Conservation (phyloP, 2,329 filamentous ascomycete species). For the Calonectria pseudoreteaudii region DNA sequence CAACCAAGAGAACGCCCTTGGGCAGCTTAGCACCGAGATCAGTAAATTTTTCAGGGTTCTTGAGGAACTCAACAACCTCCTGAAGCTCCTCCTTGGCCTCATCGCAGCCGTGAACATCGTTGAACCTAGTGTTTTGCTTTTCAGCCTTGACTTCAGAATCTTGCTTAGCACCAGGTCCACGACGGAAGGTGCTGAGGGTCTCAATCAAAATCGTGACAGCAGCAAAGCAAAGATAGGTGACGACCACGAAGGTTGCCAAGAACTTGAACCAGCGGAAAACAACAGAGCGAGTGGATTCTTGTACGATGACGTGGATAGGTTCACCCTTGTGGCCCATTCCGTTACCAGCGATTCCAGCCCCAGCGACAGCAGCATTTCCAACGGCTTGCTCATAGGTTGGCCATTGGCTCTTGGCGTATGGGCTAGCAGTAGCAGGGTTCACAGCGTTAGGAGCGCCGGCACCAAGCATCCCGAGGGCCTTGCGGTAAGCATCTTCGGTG, state of each 20-base stretch:
- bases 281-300: conserved; percentile 83
- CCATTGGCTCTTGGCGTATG: conserved; percentile 44
- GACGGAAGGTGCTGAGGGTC: conserved; percentile 81
- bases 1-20: conserved; percentile 94
- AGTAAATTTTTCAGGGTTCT: conserved; percentile 92
- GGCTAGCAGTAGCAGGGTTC: conserved; percentile 33
- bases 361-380: conserved; percentile 43
- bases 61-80: conserved; percentile 95
- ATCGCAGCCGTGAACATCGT: conserved; percentile 95
- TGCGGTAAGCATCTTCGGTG: conserved; percentile 83
- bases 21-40: conserved; percentile 95
- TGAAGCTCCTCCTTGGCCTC: conserved; percentile 98
- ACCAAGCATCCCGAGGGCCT: conserved; percentile 68
- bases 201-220: conserved; percentile 87
- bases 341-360: conserved; percentile 35
- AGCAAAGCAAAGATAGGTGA: conserved; percentile 83
- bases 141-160: conserved; percentile 92
- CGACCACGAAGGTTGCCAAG: conserved; percentile 79
- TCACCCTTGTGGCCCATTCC: conserved; percentile 78
- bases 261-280: conserved; percentile 96
- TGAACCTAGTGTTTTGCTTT: conserved; percentile 90
- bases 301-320: conserved; percentile 95
- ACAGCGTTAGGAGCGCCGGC: conserved; percentile 43
- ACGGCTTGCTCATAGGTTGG: conserved; percentile 45
- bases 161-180: conserved; percentile 74